Conservation (phyloP, 768 basidiomycete genomes). For the Hebeloma cylindrosporum region DNA sequence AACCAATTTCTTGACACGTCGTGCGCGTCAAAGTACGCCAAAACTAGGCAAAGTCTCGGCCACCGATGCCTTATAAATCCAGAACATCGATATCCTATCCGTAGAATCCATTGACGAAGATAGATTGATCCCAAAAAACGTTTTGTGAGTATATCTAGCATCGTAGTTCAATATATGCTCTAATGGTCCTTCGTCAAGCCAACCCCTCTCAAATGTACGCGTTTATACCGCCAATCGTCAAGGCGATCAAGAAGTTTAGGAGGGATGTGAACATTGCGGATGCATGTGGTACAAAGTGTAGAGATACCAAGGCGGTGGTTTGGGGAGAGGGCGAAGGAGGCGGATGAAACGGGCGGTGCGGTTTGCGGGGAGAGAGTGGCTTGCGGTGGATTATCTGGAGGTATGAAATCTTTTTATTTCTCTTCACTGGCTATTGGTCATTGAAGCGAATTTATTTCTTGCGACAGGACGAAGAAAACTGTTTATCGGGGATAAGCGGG, state of each 20-base stretch:
- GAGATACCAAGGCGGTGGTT: slow-evolving; percentile 49
- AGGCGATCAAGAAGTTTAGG: slow-evolving; percentile 66
- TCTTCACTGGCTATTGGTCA: neutral
- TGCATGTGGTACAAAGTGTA: slow-evolving; percentile 52
- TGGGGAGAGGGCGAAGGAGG: slow-evolving; percentile 55
- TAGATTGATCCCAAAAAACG: slow-evolving; percentile 20
- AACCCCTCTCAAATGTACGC: slow-evolving; percentile 37
- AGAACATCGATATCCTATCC: slow-evolving; percentile 23
- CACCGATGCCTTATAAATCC: neutral
- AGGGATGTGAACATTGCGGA: slow-evolving; percentile 63
- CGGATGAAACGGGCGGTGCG: slow-evolving; percentile 40
- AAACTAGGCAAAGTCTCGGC: slow-evolving; percentile 30
- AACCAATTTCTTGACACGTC: slow-evolving; percentile 44
- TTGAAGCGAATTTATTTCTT: slow-evolving; percentile 4
- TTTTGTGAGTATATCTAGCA: slow-evolving; percentile 19
- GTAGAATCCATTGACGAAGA: slow-evolving; percentile 24
- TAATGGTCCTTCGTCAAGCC: slow-evolving; percentile 4
- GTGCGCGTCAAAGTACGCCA: slow-evolving; percentile 49
- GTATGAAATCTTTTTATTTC: slow-evolving; percentile 28
- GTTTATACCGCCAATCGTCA: slow-evolving; percentile 67
- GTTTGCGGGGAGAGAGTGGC: slow-evolving; percentile 68
- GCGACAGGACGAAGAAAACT: slow-evolving; percentile 60
- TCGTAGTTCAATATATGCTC: neutral
- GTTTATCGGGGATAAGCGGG: slow-evolving; percentile 53
- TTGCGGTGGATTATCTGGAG: slow-evolving; percentile 55